Base-by-base conservation (phyloP, 345 rosid genomes). In the Conringia planisiliqua region DNA sequence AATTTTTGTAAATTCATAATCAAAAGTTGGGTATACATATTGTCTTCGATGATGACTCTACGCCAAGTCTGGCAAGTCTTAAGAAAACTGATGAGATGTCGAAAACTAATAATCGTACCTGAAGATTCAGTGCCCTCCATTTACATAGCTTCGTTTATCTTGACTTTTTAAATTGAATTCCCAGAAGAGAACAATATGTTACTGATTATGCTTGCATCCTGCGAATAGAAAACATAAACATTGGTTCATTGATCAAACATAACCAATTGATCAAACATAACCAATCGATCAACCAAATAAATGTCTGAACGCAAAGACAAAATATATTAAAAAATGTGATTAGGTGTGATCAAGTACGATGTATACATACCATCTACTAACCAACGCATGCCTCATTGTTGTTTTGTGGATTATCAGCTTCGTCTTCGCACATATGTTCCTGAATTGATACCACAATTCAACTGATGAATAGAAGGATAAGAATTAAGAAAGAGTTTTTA, bases 391-490 rank as follows among this genome's bases (percentile, higher is more conserved):
- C 48, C 68, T 71, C 42, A 59, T 48, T 63, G 12, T 39, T 65
- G 11, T 48, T 47, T 68, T 71, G 38, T 71, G 50, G 42, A 14
- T 16, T 27, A 54, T 70, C 76, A 27, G 76, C 30, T 64, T 58
- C 67, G 14, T 71, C 73, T 58, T 77, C 72, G 17, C 30, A 27
- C 67, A 77, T 56, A 56, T 77, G 62, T 8, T 77, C 81, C 81
- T 77, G 73, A 39, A 57, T 51, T 50, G 46, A 57, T 57, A 26
- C 38, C 46, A 65, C 56, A 39, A 48, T 24, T 47, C 16, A 47
- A 18, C 9, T 36, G 13, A 27, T 10, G 61, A 48, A 56, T 1
- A 38, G 47, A 43, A 46, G 36, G 30, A 47, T n/a, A 29, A 64
- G n/a, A 76, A 42, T 27, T 3, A 18, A 36, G 60, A 33, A 22